These are phyloP conservation scores for Talaromyces sp. DNA, from an alignment of 2,329 filamentous ascomycete genomes.

Conservation along the genomic window DNA sequence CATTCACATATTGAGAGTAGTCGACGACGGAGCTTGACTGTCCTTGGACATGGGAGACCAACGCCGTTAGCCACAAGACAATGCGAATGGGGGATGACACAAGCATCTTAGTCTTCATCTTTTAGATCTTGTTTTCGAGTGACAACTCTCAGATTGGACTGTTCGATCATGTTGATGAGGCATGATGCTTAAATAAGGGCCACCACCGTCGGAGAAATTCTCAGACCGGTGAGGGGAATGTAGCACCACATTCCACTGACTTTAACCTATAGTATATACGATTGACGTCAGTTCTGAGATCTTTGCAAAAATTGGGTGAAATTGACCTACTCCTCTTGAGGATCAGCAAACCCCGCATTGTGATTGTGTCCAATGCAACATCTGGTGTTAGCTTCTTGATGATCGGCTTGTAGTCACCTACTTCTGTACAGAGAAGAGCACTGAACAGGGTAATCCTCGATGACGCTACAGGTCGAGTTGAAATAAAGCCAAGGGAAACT, in stretches of 20 bases:
- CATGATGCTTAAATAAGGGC: background rate
- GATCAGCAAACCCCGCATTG: background rate
- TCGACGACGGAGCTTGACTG: constrained; percentile 20
- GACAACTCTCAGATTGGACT: background rate
- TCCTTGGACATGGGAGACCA: background rate
- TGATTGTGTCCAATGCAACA: background rate
- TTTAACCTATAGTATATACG: background rate
- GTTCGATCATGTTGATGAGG: background rate
- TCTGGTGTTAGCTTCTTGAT: background rate
- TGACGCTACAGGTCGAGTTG: background rate
- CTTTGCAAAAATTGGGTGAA: background rate
- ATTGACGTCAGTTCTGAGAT: background rate
- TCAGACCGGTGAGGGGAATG: constrained; percentile 2
- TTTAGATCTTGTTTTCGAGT: background rate
- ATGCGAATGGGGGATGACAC: background rate
- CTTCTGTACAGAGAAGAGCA: background rate
- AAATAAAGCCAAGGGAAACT: background rate
- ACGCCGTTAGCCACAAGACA: background rate
- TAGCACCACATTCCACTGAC: constrained; percentile 1
- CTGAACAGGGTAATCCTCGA: background rate
- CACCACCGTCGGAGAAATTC: background rate
- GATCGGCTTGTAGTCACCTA: background rate
- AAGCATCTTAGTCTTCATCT: background rate
- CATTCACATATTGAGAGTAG: constrained; percentile 42
- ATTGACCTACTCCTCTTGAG: background rate